These are phyloP conservation scores for Xylariaceae sp. DNA, from an alignment of 2,329 filamentous ascomycete species.

Conservation along the genomic window DNA sequence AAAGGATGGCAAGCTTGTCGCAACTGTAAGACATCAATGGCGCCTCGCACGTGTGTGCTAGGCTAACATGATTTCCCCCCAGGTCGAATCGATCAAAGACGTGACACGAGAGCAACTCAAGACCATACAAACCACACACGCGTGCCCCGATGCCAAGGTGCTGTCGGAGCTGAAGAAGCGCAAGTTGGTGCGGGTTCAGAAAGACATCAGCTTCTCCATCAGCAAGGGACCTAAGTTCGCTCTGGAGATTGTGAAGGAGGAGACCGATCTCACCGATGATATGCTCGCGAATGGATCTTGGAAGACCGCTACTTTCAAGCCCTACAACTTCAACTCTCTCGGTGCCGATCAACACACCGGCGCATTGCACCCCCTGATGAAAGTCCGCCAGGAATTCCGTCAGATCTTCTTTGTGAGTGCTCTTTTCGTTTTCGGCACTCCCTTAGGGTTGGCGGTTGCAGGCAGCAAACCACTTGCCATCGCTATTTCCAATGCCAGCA, in stretches of 20 bases:
- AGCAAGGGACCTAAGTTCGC: conserved; percentile 84
- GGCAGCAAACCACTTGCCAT: neutral
- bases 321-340: conserved; percentile 50
- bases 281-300: conserved; percentile 85
- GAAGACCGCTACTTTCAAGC: conserved; percentile 90
- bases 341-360: conserved; percentile 58
- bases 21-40: neutral
- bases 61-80: conserved; percentile 25
- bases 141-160: conserved; percentile 67
- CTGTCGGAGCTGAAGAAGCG: conserved; percentile 83
- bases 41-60: neutral
- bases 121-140: conserved; percentile 63
- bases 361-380: conserved; percentile 70
- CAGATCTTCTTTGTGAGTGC: conserved; percentile 80
- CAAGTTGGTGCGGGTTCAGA: conserved; percentile 79
- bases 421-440: neutral
- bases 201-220: conserved; percentile 79
- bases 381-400: conserved; percentile 91
- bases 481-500: neutral
- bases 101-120: conserved; percentile 70
- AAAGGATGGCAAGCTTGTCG: conserved; percentile 14
- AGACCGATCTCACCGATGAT: conserved; percentile 90
- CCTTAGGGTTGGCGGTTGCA: neutral
- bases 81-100: conserved; percentile 70
- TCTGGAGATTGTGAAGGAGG: conserved; percentile 81